Evolutionary conservation across 2,329 filamentous ascomycete genomes (phyloP).

Genomic region (Xylaria sp.): DNA sequence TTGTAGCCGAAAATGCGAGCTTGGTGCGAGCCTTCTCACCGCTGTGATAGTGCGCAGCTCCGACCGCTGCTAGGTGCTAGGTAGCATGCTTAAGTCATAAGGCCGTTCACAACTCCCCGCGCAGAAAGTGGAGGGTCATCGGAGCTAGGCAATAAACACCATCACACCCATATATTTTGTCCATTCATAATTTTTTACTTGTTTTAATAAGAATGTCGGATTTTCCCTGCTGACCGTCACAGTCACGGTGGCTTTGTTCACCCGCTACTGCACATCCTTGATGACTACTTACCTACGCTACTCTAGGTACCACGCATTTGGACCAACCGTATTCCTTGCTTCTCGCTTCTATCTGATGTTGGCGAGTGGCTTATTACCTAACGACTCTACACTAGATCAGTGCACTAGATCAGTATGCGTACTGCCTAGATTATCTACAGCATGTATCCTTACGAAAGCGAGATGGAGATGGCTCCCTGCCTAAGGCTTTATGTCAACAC

Average conservation of each 20-base stretch:
- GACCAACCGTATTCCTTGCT: not conserved
- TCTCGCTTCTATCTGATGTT: constrained; percentile 7
- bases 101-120: constrained; percentile 41
- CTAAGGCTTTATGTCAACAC: constrained; percentile 1
- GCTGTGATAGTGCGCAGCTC: constrained; percentile 26
- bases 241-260: constrained; percentile 37
- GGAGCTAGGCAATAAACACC: constrained; percentile 41
- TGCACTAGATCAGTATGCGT: not conserved
- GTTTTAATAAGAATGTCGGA: constrained; percentile 37
- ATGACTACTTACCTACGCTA: constrained; percentile 25
- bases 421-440: not conserved
- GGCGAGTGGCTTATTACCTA: constrained; percentile 14
- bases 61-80: constrained; percentile 16
- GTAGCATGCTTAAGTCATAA: constrained; percentile 46
- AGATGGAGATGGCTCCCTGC: constrained; percentile 6
- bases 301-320: not conserved
- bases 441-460: constrained; percentile 18
- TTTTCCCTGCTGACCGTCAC: constrained; percentile 39
- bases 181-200: constrained; percentile 13
- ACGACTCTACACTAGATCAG: not conserved
- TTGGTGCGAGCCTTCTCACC: constrained; percentile 36
- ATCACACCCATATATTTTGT: constrained; percentile 30
- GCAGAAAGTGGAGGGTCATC: constrained; percentile 43
- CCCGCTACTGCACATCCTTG: constrained; percentile 34
- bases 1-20: constrained; percentile 35